phyloP scores from a whole-genome alignment of 2,329 filamentous ascomycete species.

The Fusarium cicatricum region DNA sequence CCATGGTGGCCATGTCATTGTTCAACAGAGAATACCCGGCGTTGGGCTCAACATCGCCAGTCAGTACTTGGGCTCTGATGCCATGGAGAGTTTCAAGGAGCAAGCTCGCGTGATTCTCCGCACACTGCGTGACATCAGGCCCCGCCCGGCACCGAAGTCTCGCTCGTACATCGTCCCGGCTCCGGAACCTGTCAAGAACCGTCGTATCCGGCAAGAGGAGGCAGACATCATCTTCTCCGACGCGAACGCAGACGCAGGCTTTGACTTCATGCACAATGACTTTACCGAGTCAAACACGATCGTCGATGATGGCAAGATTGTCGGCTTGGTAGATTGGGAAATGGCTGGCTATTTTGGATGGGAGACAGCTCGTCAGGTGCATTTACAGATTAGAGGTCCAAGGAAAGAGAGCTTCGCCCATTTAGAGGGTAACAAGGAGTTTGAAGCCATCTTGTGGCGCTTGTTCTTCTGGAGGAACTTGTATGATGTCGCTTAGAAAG shows the following conservation, averaged over 20 bases:
- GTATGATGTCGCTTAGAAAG: too few species aligned
- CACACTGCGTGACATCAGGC: conserved; percentile 41
- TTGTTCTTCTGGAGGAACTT: conserved; percentile 7
- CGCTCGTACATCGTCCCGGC: conserved; percentile 60
- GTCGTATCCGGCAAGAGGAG: conserved; percentile 45
- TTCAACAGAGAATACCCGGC: conserved; percentile 51
- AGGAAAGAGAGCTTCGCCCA: conserved; percentile 36
- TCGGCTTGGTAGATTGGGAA: conserved; percentile 53
- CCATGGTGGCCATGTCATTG: conserved; percentile 45
- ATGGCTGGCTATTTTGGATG: conserved; percentile 51
- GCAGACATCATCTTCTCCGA: conserved; percentile 44
- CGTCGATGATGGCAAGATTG: conserved; percentile 49
- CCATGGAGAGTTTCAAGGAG: conserved; percentile 47
- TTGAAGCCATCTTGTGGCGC: background rate
- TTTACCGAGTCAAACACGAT: conserved; percentile 49
- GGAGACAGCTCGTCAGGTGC: conserved; percentile 42
- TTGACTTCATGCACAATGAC: conserved; percentile 52
- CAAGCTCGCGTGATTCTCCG: conserved; percentile 47
- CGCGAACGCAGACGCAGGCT: conserved; percentile 33
- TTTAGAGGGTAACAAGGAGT: background rate
- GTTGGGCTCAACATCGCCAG: conserved; percentile 48
- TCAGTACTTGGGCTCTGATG: conserved; percentile 45
- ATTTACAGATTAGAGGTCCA: conserved; percentile 37
- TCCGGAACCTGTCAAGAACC: conserved; percentile 68
- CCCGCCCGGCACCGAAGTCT: conserved; percentile 11